Percentiles rank a stretch among this genome's conserved stretches.
Conservation (phyloP, 495 filamentous ascomycete species). For the Physcia stellaris region DNA sequence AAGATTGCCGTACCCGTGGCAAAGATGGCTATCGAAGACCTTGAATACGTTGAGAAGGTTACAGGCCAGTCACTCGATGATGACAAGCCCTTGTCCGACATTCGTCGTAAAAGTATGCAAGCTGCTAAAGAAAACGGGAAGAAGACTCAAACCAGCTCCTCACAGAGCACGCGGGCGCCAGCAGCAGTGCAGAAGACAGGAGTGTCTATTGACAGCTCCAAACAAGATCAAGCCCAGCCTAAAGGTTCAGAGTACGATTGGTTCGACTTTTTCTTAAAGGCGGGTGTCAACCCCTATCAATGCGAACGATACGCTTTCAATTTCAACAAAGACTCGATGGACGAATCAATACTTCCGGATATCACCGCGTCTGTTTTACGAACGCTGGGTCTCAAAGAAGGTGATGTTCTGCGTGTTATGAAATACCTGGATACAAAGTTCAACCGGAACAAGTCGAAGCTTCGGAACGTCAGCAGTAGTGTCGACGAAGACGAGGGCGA, state of each 20-base stretch:
- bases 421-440: conserved; percentile 76
- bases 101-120: conserved; percentile 34
- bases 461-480: conserved; percentile 48
- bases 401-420: conserved; percentile 91
- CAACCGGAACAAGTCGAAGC: conserved; percentile 47
- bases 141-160: conserved; percentile 13
- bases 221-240: conserved; percentile 22
- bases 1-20: conserved; percentile 91
- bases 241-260: conserved; percentile 76
- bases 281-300: conserved; percentile 78
- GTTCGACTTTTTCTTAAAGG: conserved; percentile 95
- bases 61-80: conserved; percentile 89
- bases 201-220: conserved; percentile 34
- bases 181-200: conserved; percentile 30
- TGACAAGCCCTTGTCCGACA: conserved; percentile 84
- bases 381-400: conserved; percentile 81
- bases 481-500: conserved; percentile 38
- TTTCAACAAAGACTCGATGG: conserved; percentile 86
- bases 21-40: conserved; percentile 90
- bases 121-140: conserved; percentile 11
- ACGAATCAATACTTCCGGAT: conserved; percentile 77
- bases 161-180: conserved; percentile 4
- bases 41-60: conserved; percentile 81
- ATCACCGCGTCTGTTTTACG: conserved; percentile 70
- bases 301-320: conserved; percentile 89